Conservation (phyloP, 495 filamentous ascomycete genomes). For the Emericellopsis terricola region DNA sequence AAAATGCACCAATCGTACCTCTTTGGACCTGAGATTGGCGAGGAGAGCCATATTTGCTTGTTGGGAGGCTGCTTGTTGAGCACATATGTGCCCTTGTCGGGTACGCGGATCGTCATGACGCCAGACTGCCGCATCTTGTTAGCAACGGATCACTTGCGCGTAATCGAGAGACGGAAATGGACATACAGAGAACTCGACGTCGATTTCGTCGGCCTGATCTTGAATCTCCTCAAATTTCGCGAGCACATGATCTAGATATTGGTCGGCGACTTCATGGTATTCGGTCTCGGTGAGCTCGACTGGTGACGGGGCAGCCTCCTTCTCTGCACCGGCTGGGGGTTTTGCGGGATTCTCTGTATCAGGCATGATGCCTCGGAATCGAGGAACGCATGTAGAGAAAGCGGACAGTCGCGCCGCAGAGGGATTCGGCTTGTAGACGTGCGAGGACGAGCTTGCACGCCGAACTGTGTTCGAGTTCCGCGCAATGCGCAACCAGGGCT, state of each 20-base stretch:
- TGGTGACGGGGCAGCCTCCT: slow-evolving; percentile 7
- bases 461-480: too few relatives aligned
- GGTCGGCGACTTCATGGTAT: slow-evolving; percentile 30
- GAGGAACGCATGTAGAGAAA: background rate
- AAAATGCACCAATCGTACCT: slow-evolving; percentile 70
- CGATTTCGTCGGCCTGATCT: slow-evolving; percentile 42
- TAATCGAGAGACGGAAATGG: background rate
- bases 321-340: slow-evolving; percentile 6
- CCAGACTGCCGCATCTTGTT: slow-evolving; percentile 45
- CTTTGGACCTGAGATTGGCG: slow-evolving; percentile 81
- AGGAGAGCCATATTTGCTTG: slow-evolving; percentile 94
- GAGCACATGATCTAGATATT: slow-evolving; percentile 39
- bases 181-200: slow-evolving; percentile 43
- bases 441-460: too few relatives aligned
- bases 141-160: background rate
- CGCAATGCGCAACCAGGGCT: too few relatives aligned
- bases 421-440: too few relatives aligned
- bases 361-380: slow-evolving; percentile 12
- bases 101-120: slow-evolving; percentile 54
- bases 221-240: slow-evolving; percentile 46
- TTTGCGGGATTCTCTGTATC: slow-evolving; percentile 9
- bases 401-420: too few relatives aligned
- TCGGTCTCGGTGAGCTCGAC: slow-evolving; percentile 17
- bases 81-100: slow-evolving; percentile 58
- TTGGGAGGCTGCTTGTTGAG: slow-evolving; percentile 97